Base-by-base conservation (phyloP, 768 basidiomycete species). In the Tricholoma bakamatsutake region DNA sequence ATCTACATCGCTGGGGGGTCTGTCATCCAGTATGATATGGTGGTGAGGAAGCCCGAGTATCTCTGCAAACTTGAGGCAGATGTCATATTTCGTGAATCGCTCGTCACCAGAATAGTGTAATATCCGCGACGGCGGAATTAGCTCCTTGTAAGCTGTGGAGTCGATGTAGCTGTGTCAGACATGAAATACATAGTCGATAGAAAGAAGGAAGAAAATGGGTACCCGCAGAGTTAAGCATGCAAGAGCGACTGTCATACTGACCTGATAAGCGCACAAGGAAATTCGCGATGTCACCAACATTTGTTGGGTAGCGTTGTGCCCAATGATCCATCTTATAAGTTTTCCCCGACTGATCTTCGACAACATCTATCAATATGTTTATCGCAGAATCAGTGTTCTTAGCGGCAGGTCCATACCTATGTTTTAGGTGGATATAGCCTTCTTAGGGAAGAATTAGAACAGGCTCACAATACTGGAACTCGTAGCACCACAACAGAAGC, bases 241-340 rank as follows among this genome's bases (percentile, higher is more conserved):
- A 24, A 33, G 15, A 46, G 21, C 6, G 1, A 13, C 5, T 40
- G n/a, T 21, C 40, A 48, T 42, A 50, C 56, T 35, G 50, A 93
- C 92, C 77, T 21, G 82, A 75, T 3, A 96, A 76, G 37, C 89
- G 84, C 42, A 86, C 84, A 31, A 98, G 77, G 64, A 96, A 95
- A 18, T 82, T 75, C 2, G 89, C 93, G 53, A 98, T 87, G 65
- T 98, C 95, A 31, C 85, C 64, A 10, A 92, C 85, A 63, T 93
- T 93, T 24, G 96, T 98, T 0, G 96, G 96, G 71, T 88, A 96
- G 28, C 96, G 81, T 15, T 87, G 90, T 24, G 92, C 93, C 66
- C 85, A 96, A 68, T 96, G 87, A 67, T 99, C 96, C 96, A 98
- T 98, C 69, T 85, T 92, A 75, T 94, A 94, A 34, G 73, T 74